phyloP scores from a whole-genome alignment of 1,284 basidiomycete species.

The Omphalotus olearius region DNA sequence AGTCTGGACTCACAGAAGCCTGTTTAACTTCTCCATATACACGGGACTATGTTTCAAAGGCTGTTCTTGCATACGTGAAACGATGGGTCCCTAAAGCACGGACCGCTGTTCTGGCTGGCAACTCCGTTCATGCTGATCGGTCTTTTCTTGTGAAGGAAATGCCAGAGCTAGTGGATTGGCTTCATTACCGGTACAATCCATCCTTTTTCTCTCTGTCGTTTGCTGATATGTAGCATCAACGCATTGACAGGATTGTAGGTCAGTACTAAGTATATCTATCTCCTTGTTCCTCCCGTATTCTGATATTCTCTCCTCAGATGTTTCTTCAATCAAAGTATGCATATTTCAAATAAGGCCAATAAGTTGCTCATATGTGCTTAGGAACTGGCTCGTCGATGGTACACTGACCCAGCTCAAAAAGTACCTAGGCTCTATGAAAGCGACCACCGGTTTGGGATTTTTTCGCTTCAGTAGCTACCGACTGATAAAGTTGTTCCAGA shows the following conservation, averaged over 20 bases:
- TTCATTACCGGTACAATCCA: constrained; percentile 68
- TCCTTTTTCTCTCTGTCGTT: constrained; percentile 6
- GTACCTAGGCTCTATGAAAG: constrained; percentile 30
- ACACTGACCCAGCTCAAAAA: constrained; percentile 31
- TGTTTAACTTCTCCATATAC: constrained; percentile 62
- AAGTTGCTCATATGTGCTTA: constrained; percentile 24
- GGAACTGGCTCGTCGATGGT: constrained; percentile 78
- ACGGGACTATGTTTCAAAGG: constrained; percentile 47
- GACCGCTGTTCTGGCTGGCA: constrained; percentile 73
- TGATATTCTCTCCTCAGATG: constrained; percentile 41
- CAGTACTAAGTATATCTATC: constrained; percentile 22
- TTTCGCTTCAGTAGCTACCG: neutral
- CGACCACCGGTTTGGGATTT: constrained; percentile 42
- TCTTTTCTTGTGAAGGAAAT: constrained; percentile 71
- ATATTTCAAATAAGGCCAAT: neutral
- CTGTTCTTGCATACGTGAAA: constrained; percentile 66
- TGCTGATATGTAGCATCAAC: neutral
- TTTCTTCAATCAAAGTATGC: constrained; percentile 74
- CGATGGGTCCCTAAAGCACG: constrained; percentile 64
- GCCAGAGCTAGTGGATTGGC: constrained; percentile 69
- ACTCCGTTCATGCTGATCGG: constrained; percentile 76
- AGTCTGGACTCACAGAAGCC: constrained; percentile 73
- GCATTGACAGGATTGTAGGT: constrained; percentile 52
- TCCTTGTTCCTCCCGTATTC: neutral
- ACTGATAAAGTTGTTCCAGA: constrained; percentile 30